Evolutionary conservation across 2,329 filamentous ascomycete species (phyloP).

Genomic region (Blastomyces parvus): DNA sequence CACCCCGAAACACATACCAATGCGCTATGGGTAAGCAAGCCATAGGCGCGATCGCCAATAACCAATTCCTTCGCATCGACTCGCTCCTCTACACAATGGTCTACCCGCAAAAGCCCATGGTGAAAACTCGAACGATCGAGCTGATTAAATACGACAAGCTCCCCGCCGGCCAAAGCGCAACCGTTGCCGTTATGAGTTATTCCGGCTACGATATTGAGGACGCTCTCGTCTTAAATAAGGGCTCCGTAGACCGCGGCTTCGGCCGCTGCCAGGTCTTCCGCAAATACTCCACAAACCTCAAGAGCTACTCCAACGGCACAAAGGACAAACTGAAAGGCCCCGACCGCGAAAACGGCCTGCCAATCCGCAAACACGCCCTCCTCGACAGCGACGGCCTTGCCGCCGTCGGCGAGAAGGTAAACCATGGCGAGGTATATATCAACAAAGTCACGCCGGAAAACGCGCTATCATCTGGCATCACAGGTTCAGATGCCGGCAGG

Average conservation of each 20-base stretch:
- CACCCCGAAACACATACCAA: conserved; percentile 95
- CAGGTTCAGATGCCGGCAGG: conserved; percentile 48
- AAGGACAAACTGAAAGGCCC: conserved; percentile 51
- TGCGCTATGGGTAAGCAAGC: conserved; percentile 99
- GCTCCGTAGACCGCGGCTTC: conserved; percentile 87
- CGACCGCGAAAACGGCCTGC: conserved; percentile 52
- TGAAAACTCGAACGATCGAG: conserved; percentile 94
- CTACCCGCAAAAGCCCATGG: conserved; percentile 95
- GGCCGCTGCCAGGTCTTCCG: conserved; percentile 97
- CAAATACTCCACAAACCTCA: conserved; percentile 78
- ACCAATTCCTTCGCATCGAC: conserved; percentile 95
- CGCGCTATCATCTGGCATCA: conserved; percentile 59
- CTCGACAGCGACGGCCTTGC: conserved; percentile 83
- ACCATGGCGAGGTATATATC: conserved; percentile 73
- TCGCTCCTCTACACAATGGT: conserved; percentile 94
- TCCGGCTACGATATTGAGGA: conserved; percentile 99
- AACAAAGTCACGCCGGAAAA: conserved; percentile 82
- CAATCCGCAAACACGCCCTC: conserved; percentile 59
- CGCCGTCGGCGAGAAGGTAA: conserved; percentile 70
- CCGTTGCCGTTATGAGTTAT: conserved; percentile 98
- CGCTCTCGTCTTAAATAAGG: conserved; percentile 92
- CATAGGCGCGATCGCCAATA: conserved; percentile 95
- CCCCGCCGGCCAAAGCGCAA: conserved; percentile 91
- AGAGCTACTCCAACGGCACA: conserved; percentile 77
- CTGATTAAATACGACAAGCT: conserved; percentile 95